Percentiles rank a stretch among this genome's conserved stretches.
Evolutionary conservation across 2,329 filamentous ascomycete genomes (phyloP).

Genomic region (Talaromyces albobiverticillius): DNA sequence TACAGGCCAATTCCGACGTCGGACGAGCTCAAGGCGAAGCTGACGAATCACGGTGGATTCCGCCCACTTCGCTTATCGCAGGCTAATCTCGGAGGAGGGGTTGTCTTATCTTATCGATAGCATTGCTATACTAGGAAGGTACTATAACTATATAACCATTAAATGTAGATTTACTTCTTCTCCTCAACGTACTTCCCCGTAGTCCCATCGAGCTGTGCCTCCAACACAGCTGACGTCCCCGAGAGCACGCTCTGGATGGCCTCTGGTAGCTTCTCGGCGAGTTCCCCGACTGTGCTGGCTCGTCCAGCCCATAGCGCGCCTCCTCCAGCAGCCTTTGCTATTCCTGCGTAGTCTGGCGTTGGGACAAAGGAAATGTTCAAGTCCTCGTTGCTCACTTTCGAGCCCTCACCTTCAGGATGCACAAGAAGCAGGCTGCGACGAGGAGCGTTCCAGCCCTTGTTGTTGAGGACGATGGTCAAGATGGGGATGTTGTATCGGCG

Average conservation of each 20-base stretch:
- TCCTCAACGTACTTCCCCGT: slow-evolving; percentile 49
- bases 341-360: slow-evolving; percentile 65
- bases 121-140: too few relatives aligned
- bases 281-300: slow-evolving; percentile 55
- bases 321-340: slow-evolving; percentile 64
- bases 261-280: slow-evolving; percentile 53
- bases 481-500: slow-evolving; percentile 65
- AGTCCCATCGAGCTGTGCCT: slow-evolving; percentile 57
- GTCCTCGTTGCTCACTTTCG: slow-evolving; percentile 60
- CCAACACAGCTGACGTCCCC: slow-evolving; percentile 61
- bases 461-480: slow-evolving; percentile 66
- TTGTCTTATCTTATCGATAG: not conserved
- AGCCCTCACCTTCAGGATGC: slow-evolving; percentile 62
- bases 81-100: slow-evolving; percentile 3
- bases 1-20: not conserved
- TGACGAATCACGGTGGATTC: too few relatives aligned
- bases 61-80: not conserved
- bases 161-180: too few relatives aligned
- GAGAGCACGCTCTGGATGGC: slow-evolving; percentile 58
- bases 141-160: too few relatives aligned
- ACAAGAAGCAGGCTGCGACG: slow-evolving; percentile 60
- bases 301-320: slow-evolving; percentile 61
- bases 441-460: slow-evolving; percentile 70
- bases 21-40: too few relatives aligned
- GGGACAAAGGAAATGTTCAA: slow-evolving; percentile 66